Evolutionary conservation across 1,139 yeast genomes (phyloP), one percentile per base, ranked within the genome.

Genomic region (Geotrichum siamense): DNA sequence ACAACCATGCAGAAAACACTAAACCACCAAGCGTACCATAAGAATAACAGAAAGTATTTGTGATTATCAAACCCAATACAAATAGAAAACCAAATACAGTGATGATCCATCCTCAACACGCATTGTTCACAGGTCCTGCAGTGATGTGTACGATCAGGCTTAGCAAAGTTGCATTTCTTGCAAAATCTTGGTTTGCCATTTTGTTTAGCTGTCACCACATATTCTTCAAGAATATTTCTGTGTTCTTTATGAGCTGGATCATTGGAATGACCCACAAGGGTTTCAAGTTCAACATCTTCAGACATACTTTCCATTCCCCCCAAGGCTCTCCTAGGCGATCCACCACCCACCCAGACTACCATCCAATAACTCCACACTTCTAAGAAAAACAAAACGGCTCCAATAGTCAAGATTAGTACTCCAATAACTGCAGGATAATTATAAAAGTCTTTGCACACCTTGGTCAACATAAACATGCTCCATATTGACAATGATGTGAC

Each of bases 51-150:
- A 59, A 86, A 89, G 57, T 68, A 76, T 63, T 85, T 83, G 57
- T 85, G 87, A 63, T 89, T 89, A 37, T 65, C 66, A 63, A 74
- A 82, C 0, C 98, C 98, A 45, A 93, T 76, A 60, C 98, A 91
- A 12, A 77, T 70, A 5, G 94, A 78, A 59, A 91, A 86, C 98
- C 98, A 91, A 0, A 97, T 97, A 60, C 98, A 91, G 62, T 91
- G 97, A 59, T 91, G 98, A 48, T 84, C 75, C 71, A 68, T 68
- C 32, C 63, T 55, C 37, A 68, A 51, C n/a, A 65, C 55, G 47
- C 72, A 68, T 32, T 48, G 45, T 29, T 60, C 54, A 49, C 71
- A 68, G 21, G 60, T 51, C 20, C 65, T 52, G 54, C 72, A 68
- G 48, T 68, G 72, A 45, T 68, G 72, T 2, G 71, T 55, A 45